Base-by-base conservation (phyloP, 352 stramenopile species). In the Phytophthora foliorum region DNA sequence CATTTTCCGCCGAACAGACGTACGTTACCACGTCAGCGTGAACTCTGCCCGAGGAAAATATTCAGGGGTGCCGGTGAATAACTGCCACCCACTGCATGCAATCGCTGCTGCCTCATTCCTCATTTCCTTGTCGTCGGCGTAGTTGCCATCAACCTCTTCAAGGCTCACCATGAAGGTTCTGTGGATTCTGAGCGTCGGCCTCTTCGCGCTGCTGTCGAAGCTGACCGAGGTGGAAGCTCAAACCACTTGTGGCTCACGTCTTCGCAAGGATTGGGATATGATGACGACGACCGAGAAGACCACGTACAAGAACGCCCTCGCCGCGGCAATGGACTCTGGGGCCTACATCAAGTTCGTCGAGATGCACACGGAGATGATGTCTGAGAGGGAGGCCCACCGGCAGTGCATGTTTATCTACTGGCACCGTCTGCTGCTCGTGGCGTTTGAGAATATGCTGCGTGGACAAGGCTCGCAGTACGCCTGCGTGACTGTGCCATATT, bases 371-470 rank as follows among this genome's bases (percentile, higher is more conserved):
- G 83, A 92, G 53, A 82, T 84, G 74, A 73, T 71, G 56, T 89
- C 81, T 17, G 76, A 87, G 38, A 63, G 59, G 52, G 75, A 90
- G 52, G 83, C 81, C 2, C 80, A 91, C 36, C 62, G 69, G 9
- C 77, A 88, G 70, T 93, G 86, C 56, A 92, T 94, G 81, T 95
- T 94, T 63, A 79, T 90, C 38, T 94, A 92, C 74, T 96, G 89
- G 89, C 87, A 95, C 51, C 84, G 87, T 14, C 61, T 80, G 2
- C 72, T 94, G 6, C 74, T 96, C 0, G 36, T 84, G 0, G 82
- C 38, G 3, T 96, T 91, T 54, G 89, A 96, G 60, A 96, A 95
- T 66, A 94, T 96, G 86, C 68, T 96, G 4, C 89, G 88, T 14
- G 75, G 60, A 0, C 80, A 92, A 61, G 82, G 77, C 9, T 2